These are phyloP conservation scores for Hyphopichia pseudoburtonii DNA, from an alignment of 1,139 yeast genomes.

Conservation along the genomic window DNA sequence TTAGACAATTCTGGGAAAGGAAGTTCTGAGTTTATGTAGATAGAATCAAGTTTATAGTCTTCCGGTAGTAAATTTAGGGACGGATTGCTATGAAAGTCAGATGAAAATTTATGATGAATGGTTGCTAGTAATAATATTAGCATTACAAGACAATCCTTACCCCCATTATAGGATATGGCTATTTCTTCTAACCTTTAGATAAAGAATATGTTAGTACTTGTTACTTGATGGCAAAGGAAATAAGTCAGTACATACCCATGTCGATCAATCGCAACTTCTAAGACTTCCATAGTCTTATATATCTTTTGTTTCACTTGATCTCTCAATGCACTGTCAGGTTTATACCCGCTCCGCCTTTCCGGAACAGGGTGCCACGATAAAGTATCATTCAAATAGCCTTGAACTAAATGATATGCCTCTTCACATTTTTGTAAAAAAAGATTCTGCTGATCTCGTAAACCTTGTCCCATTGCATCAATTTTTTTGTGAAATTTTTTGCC, in stretches of 20 bases:
- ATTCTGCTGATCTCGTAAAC: slow-evolving; percentile 3
- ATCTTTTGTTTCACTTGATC: slow-evolving; percentile 31
- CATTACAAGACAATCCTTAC: slow-evolving; percentile 88
- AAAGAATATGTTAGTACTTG: too few relatives aligned
- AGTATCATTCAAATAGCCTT: slow-evolving; percentile 29
- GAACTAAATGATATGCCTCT: slow-evolving; percentile 34
- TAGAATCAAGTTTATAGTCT: slow-evolving; percentile 49
- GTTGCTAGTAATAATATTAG: slow-evolving; percentile 64
- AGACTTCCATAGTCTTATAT: slow-evolving; percentile 26
- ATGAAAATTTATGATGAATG: slow-evolving; percentile 36
- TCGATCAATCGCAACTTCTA: slow-evolving; percentile 29
- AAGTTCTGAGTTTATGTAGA: slow-evolving; percentile 67
- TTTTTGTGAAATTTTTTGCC: too few relatives aligned
- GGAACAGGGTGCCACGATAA: slow-evolving; percentile 30
- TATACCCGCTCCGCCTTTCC: slow-evolving; percentile 17
- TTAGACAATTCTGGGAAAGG: slow-evolving; percentile 61
- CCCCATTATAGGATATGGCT: slow-evolving; percentile 84
- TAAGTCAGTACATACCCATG: slow-evolving; percentile 40
- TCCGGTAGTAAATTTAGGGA: slow-evolving; percentile 18
- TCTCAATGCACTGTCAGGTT: slow-evolving; percentile 22
- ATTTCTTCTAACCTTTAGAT: slow-evolving; percentile 50
- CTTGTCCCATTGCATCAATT: slow-evolving; percentile 5
- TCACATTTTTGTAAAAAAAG: slow-evolving; percentile 26
- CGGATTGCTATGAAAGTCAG: slow-evolving; percentile 7
- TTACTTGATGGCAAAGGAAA: too few relatives aligned